These are phyloP conservation scores for Hygrophila difformis DNA, from an alignment of 257 asterid genomes.

Conservation along the genomic window DNA sequence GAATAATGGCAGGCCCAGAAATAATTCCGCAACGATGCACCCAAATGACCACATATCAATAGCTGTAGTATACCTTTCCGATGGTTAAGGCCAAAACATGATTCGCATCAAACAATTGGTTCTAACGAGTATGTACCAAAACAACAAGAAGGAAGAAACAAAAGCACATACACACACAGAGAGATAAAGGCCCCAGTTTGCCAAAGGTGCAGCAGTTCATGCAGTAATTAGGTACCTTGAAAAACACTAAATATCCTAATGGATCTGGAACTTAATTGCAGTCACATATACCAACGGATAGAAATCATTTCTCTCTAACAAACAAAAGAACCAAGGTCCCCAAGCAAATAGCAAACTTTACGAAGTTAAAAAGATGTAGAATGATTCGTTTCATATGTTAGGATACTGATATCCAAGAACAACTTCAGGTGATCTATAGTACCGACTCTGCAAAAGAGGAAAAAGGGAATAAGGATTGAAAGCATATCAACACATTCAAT, in stretches of 20 bases:
- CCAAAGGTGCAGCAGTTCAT: conserved; percentile 2
- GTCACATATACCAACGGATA: background rate
- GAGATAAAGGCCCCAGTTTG: conserved; percentile 1
- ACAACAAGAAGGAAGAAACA: conserved; percentile 1
- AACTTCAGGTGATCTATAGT: conserved; percentile 98
- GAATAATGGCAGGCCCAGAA: conserved; percentile 90
- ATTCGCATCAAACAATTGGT: conserved; percentile 18
- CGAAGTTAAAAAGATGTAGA: conserved; percentile 2
- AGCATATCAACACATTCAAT: conserved; percentile 12
- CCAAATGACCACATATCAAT: conserved; percentile 99
- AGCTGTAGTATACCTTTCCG: conserved; percentile 78
- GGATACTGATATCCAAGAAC: conserved; percentile 99
- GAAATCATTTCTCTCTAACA: conserved; percentile 11
- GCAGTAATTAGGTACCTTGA: no score
- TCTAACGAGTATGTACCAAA: background rate
- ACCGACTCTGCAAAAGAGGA: conserved; percentile 86
- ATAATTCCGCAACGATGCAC: conserved; percentile 94
- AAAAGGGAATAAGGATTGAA: conserved; percentile 19
- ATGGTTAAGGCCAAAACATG: conserved; percentile 43
- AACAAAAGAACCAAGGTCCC: conserved; percentile 7
- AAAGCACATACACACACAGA: background rate
- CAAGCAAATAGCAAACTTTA: conserved; percentile 5
- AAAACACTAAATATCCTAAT: no score
- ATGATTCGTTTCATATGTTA: conserved; percentile 12
- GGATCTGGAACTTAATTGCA: conserved; percentile 13